Evolutionary conservation across 148 eudicot genomes (phyloP).

Genomic region (Simmondsia chinensis): DNA sequence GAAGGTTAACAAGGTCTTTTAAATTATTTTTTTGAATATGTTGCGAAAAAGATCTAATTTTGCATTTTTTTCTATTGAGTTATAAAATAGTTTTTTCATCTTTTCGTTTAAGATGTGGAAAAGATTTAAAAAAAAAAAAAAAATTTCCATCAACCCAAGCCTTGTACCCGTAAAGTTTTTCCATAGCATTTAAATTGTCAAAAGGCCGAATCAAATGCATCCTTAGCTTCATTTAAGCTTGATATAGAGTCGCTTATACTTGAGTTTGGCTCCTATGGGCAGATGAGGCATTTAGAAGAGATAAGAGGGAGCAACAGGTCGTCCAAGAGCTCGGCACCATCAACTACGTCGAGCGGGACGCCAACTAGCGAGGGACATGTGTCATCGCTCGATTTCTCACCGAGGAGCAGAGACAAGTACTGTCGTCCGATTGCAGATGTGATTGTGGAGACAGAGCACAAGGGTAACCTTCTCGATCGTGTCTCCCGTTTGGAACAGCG

Average conservation of each 20-base stretch:
- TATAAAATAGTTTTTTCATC: too few species aligned
- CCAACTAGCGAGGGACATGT: slow-evolving; percentile 17
- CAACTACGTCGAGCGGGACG: slow-evolving; percentile 33
- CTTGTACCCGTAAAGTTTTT: too few species aligned
- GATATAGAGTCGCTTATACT: background rate
- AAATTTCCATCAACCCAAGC: too few species aligned
- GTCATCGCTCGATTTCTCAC: slow-evolving; percentile 24
- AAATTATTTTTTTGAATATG: background rate
- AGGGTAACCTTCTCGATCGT: slow-evolving; percentile 50
- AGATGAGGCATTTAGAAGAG: slow-evolving; percentile 55
- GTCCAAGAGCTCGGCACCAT: slow-evolving; percentile 39
- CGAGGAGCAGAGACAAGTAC: slow-evolving; percentile 32
- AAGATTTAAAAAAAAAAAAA: too few species aligned
- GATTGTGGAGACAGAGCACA: slow-evolving; percentile 32
- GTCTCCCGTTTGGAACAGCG: slow-evolving; percentile 39
- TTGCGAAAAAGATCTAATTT: background rate
- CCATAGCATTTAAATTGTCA: too few species aligned
- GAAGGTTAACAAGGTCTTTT: too few species aligned
- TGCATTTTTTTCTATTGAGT: too few species aligned
- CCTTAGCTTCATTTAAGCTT: background rate
- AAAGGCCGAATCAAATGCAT: background rate
- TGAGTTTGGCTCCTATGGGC: background rate
- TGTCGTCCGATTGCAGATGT: slow-evolving; percentile 51
- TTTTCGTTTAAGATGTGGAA: too few species aligned
- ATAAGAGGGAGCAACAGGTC: slow-evolving; percentile 22